phyloP scores from a whole-genome alignment of 2,329 filamentous ascomycete species.

The Fusarium mundagurra region DNA sequence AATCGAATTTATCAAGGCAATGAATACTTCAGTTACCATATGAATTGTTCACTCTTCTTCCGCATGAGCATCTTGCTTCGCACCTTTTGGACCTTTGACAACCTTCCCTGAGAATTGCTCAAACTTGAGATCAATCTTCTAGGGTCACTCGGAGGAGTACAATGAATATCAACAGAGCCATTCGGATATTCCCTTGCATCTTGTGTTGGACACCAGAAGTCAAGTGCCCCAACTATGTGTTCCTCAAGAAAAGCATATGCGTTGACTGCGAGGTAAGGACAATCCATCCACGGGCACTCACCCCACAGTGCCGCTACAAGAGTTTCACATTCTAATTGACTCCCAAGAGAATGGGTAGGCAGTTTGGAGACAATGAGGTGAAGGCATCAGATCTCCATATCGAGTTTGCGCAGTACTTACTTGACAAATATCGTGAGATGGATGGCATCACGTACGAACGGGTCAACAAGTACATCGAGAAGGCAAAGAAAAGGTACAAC shows the following conservation, averaged over 20 bases:
- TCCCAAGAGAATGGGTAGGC: constrained; percentile 15
- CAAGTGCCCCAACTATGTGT: constrained; percentile 41
- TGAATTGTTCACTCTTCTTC: background rate
- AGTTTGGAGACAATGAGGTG: constrained; percentile 21
- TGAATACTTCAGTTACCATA: background rate
- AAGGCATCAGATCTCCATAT: constrained; percentile 37
- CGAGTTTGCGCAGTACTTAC: constrained; percentile 38
- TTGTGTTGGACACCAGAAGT: constrained; percentile 38
- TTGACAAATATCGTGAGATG: constrained; percentile 37
- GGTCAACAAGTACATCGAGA: constrained; percentile 33
- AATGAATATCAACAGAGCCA: constrained; percentile 30
- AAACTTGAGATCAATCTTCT: background rate
- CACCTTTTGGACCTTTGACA: background rate
- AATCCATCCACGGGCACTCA: background rate
- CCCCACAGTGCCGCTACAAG: background rate
- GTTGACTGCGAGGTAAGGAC: constrained; percentile 39
- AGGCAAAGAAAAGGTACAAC: constrained; percentile 25
- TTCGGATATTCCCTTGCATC: constrained; percentile 36
- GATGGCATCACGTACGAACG: constrained; percentile 38
- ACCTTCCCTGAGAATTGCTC: background rate
- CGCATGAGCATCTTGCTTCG: background rate
- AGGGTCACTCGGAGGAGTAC: background rate
- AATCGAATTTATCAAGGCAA: background rate
- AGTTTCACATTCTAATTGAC: constrained; percentile 6
- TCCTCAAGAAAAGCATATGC: constrained; percentile 37